Percentiles rank a stretch among this genome's conserved stretches.
phyloP scores from a whole-genome alignment of 495 filamentous ascomycete species.

The Bombardia bombarda region DNA sequence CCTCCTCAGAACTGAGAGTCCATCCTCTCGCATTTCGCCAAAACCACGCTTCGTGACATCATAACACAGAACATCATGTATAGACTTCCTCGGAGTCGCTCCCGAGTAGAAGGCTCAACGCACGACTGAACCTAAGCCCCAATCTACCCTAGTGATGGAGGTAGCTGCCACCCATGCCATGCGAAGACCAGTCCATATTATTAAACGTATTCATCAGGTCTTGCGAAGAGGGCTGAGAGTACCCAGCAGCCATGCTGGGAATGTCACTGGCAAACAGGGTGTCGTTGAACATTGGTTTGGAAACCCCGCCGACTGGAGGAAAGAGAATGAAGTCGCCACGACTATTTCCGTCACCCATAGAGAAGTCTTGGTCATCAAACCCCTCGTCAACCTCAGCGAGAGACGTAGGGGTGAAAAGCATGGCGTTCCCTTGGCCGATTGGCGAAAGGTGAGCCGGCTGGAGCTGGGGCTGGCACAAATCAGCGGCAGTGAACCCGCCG shows the following conservation, averaged over 20 bases:
- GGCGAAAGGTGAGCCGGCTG: slow-evolving; percentile 49
- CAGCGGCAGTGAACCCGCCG: slow-evolving; percentile 21
- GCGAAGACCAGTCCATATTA: slow-evolving; percentile 33
- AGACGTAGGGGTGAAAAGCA: slow-evolving; percentile 56
- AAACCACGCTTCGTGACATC: slow-evolving; percentile 14
- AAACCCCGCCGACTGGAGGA: slow-evolving; percentile 15
- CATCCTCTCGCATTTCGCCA: too few species aligned
- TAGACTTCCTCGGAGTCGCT: not conserved
- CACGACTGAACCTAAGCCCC: too few species aligned
- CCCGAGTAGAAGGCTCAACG: not conserved
- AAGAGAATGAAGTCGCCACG: slow-evolving; percentile 28
- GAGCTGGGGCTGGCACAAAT: slow-evolving; percentile 28
- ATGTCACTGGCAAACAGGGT: slow-evolving; percentile 28
- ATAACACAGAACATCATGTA: slow-evolving; percentile 12
- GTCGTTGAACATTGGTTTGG: slow-evolving; percentile 24
- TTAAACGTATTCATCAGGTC: slow-evolving; percentile 27
- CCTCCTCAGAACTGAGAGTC: slow-evolving; percentile 1
- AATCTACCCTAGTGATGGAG: slow-evolving; percentile 8
- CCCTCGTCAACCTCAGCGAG: slow-evolving; percentile 37
- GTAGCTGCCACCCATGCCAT: slow-evolving; percentile 25
- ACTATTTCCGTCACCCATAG: slow-evolving; percentile 12
- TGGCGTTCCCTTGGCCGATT: slow-evolving; percentile 51
- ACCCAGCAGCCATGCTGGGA: slow-evolving; percentile 29
- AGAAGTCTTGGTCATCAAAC: slow-evolving; percentile 35
- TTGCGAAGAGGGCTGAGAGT: slow-evolving; percentile 34